These are phyloP conservation scores for Trichomonas tenax DNA, from an alignment of 208 protist genomes.

Conservation along the genomic window DNA sequence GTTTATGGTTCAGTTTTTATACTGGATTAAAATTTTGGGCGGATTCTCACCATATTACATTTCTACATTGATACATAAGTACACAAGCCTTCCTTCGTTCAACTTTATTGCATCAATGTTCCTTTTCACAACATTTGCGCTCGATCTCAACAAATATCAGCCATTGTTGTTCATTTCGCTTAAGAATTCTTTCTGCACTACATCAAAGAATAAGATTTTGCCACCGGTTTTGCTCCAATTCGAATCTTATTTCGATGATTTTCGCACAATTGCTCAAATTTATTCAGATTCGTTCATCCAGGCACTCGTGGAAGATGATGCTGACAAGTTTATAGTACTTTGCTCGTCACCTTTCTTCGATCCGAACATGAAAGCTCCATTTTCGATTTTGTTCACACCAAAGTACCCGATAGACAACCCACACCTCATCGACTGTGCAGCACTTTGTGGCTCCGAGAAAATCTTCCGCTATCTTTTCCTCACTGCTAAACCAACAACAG, in stretches of 20 bases:
- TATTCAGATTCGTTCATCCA: not conserved
- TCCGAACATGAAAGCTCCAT: not conserved
- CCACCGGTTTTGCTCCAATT: not conserved
- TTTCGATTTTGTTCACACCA: not conserved
- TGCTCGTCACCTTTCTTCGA: not conserved
- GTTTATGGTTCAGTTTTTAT: too few species aligned
- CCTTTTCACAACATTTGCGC: too few species aligned
- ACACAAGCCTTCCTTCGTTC: too few species aligned
- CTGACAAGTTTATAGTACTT: not conserved
- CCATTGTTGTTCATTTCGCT: too few species aligned
- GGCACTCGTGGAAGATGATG: not conserved
- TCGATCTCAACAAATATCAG: too few species aligned
- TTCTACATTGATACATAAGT: too few species aligned
- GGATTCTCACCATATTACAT: too few species aligned
- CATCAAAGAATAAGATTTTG: not conserved
- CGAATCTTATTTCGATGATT: not conserved
- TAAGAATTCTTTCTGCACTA: not conserved
- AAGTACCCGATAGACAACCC: not conserved
- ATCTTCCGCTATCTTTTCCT: not conserved
- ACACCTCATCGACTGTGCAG: not conserved
- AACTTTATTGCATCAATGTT: too few species aligned
- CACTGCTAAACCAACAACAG: not conserved
- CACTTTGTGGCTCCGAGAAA: not conserved
- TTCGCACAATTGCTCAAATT: not conserved
- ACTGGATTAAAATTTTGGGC: too few species aligned